phyloP scores from a whole-genome alignment of 768 basidiomycete genomes.

The Mycena filopes region DNA sequence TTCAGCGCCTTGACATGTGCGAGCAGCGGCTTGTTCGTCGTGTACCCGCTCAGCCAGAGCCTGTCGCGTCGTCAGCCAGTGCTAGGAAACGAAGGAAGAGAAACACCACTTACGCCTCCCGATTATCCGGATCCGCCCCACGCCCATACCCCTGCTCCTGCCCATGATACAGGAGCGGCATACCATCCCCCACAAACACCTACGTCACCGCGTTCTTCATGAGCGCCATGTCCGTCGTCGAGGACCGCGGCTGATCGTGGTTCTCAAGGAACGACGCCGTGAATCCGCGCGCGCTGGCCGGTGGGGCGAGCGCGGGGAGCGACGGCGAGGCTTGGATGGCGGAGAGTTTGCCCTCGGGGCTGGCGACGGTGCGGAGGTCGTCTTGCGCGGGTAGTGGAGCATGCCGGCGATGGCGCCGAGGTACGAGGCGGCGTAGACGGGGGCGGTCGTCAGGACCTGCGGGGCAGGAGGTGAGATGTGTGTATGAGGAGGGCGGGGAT shows the following conservation, averaged over 20 bases:
- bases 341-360: slow-evolving; percentile 63
- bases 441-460: slow-evolving; percentile 36
- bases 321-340: slow-evolving; percentile 37
- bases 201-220: slow-evolving; percentile 70
- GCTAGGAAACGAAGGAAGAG: background rate
- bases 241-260: slow-evolving; percentile 73
- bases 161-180: slow-evolving; percentile 78
- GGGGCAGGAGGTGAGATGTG: slow-evolving; percentile 18
- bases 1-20: slow-evolving; percentile 61
- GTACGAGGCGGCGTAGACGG: slow-evolving; percentile 50
- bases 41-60: slow-evolving; percentile 69
- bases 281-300: slow-evolving; percentile 50
- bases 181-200: slow-evolving; percentile 75
- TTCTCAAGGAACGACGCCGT: slow-evolving; percentile 79
- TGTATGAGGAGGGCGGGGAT: background rate
- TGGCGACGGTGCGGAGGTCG: slow-evolving; percentile 60
- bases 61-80: no score
- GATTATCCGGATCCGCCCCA: slow-evolving; percentile 67
- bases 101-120: slow-evolving; percentile 58
- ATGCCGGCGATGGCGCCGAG: slow-evolving; percentile 64
- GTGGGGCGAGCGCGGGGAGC: slow-evolving; percentile 49
- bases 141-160: slow-evolving; percentile 77
- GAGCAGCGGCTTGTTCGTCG: slow-evolving; percentile 59
- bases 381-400: slow-evolving; percentile 70
- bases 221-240: slow-evolving; percentile 59